Evolutionary conservation across 2,329 filamentous ascomycete genomes (phyloP), one percentile per base, ranked within the genome.

Genomic region (Neofusicoccum parvum): DNA sequence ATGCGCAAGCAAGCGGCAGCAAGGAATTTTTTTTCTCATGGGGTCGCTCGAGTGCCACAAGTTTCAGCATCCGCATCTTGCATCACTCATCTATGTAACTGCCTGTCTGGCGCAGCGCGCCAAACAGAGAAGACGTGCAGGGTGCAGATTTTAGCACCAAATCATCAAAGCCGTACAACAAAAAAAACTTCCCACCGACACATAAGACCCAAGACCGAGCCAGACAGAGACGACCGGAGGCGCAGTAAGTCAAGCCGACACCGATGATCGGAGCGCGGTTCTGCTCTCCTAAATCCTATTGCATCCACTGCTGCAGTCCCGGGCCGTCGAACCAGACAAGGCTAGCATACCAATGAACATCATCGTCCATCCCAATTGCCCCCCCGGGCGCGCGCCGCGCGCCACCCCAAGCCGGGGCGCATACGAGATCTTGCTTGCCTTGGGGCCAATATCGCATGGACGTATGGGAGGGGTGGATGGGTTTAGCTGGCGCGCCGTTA

Each of bases 31-130:
- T 43, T 20, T n/a, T 39, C 15, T 34, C 15, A 17, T 11, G 15
- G 17, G 17, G 23, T 32, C 14, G 23, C 15, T 51, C 48, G 11
- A 15, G 53, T 58, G 23, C 32, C 39, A 58, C 53, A 58, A 58
- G 53, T 58, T 58, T 58, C 53, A 58, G 53, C 53, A 58, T 45
- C 53, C 53, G 53, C 53, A 58, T 58, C 53, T 58, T 39, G 53
- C 53, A 58, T 58, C 23, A 32, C 11, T 15, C 3, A 39, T 15
- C 27, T 32, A 32, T 32, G 27, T 32, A 32, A 32, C 27, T 32
- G 27, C 27, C 27, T 32, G 27, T 32, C 27, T 32, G 27, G 20
- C 27, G 46, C 17, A 32, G 20, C 20, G 15, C 14, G 46, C 10
- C 14, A 27, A 34, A 12, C 6, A 14, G 5, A 50, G 27, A 4